Conservation (phyloP, 331 rosid species). For the Quercus lobata region DNA sequence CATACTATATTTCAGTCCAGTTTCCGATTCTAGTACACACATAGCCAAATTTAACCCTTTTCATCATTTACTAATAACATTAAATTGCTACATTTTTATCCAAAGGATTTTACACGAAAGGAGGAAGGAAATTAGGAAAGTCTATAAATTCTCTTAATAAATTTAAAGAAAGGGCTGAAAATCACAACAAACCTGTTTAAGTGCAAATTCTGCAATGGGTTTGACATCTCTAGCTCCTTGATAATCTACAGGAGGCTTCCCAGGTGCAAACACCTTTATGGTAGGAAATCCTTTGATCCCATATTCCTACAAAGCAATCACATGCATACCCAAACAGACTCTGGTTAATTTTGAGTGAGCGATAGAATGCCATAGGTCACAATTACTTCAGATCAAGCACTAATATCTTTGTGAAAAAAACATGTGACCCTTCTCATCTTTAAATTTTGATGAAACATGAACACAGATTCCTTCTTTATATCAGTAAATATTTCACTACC, state of each 20-base stretch:
- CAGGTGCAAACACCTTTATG: constrained; percentile 85
- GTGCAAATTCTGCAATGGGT: constrained; percentile 83
- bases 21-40: not conserved
- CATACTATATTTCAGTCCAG: not conserved
- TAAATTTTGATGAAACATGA: not conserved
- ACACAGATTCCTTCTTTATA: not conserved
- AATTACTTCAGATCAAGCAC: not conserved
- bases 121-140: not conserved
- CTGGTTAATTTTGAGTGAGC: not conserved
- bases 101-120: not conserved
- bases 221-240: constrained; percentile 97
- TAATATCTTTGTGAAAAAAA: not conserved
- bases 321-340: constrained; percentile 1
- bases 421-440: not conserved
- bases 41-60: not conserved
- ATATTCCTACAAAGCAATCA: constrained; percentile 55
- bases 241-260: constrained; percentile 84
- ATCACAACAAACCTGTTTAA: constrained; percentile 66
- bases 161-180: not conserved
- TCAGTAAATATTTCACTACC: not conserved
- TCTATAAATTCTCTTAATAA: not conserved
- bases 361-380: not conserved
- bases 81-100: not conserved
- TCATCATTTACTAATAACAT: constrained; percentile 4
- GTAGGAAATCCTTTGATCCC: constrained; percentile 94